Evolutionary conservation across 176 grass and related monocot genomes (phyloP).

Genomic region (Chloris gayana): DNA sequence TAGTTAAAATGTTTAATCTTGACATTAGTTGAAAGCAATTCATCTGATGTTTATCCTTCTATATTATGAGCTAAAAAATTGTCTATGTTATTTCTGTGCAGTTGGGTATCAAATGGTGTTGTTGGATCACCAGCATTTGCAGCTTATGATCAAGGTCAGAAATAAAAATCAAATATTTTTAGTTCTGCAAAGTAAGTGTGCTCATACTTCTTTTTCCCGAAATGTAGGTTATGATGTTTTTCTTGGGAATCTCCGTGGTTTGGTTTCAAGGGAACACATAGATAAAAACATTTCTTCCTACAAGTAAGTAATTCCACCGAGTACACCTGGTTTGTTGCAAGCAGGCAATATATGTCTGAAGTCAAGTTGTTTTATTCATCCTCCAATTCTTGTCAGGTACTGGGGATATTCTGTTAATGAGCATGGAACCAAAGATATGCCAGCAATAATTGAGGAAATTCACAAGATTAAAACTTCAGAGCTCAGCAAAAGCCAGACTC

Average conservation of each 20-base stretch:
- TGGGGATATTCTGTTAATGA: conserved; percentile 99
- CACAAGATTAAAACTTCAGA: conserved; percentile 91
- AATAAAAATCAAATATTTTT: conserved; percentile 29
- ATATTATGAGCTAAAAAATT: conserved; percentile 24
- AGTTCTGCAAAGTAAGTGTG: conserved; percentile 2
- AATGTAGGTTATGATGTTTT: conserved; percentile 95
- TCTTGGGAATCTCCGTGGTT: conserved; percentile 92
- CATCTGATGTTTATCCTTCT: not conserved
- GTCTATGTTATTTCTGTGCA: conserved; percentile 26
- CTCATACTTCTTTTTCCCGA: conserved; percentile 4
- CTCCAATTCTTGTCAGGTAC: conserved; percentile 56
- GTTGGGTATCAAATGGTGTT: conserved; percentile 98
- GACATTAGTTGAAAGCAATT: not conserved
- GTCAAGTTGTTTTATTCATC: conserved; percentile 8
- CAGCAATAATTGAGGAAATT: conserved; percentile 89
- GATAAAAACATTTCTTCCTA: conserved; percentile 84
- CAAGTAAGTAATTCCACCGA: conserved; percentile 64
- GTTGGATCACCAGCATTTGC: conserved; percentile 99
- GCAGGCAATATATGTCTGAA: not conserved
- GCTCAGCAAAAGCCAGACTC: conserved; percentile 42
- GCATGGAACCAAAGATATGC: conserved; percentile 88
- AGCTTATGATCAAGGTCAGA: conserved; percentile 93
- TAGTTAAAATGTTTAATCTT: not conserved
- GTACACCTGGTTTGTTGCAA: conserved; percentile 8
- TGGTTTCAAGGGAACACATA: conserved; percentile 91